Evolutionary conservation across 2,329 filamentous ascomycete species (phyloP), one percentile per base, ranked within the genome.

Genomic region (Penicillium sp.): DNA sequence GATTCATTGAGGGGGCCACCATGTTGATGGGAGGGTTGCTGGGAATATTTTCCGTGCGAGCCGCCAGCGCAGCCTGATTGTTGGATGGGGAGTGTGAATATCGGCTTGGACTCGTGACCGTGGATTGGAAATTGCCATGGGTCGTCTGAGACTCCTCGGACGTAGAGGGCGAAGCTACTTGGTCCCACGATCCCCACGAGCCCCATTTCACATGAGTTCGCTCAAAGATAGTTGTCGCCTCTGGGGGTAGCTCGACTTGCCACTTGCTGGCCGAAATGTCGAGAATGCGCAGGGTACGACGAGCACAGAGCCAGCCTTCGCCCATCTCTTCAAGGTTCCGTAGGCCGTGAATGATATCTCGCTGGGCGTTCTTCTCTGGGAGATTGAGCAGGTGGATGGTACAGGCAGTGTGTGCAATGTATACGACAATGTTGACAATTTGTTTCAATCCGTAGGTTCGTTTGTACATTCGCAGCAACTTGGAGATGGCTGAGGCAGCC

Each of bases 361-460:
- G 83, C 69, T 87, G 89, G 4, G 95, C 92, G 33, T 91, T 95
- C 78, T 95, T 96, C 67, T 97, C 93, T 0, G 93, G 93, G 1
- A 98, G 81, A 66, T 97, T 97, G 37, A 99, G 86, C 19, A 99
- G 80, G 69, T 98, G 95, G 40, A 98, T 96, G 0, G 92, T 97
- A 72, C 92, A 96, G 33, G 95, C 93, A 4, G 92, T 95, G 74
- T 98, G 94, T 0, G 90, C 84, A 77, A 98, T 97, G 75, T 99
- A 99, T 0, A 98, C 92, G 3, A 90, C 93, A 68, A 98, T 92
- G 70, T 98, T 98, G 78, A 91, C 96, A 36, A 99, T 96, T 73
- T 98, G 94, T 4, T 92, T 87, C 13, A 98, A 79, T 10, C 94
- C 92, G 75, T 96, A 96, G 1, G 89, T 89, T 66, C 94, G 91